Evolutionary conservation across 2,329 filamentous ascomycete genomes (phyloP).

Genomic region (Aspergillus sp.): DNA sequence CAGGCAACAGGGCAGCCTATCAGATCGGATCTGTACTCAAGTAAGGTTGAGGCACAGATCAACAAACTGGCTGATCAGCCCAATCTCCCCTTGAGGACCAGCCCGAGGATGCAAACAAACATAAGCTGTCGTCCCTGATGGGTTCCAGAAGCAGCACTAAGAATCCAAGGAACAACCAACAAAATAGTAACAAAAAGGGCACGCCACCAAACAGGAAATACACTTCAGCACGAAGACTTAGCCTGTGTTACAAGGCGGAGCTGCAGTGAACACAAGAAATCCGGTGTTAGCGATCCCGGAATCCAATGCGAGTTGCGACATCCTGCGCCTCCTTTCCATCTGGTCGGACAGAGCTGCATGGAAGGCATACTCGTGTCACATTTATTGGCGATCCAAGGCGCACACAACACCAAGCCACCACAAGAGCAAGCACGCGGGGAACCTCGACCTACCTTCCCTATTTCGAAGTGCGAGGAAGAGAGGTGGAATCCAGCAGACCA

Average conservation of each 20-base stretch:
- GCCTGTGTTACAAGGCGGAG: background rate
- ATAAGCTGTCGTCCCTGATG: background rate
- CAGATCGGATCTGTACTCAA: background rate
- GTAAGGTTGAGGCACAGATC: background rate
- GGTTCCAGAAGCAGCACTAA: background rate
- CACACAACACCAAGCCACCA: background rate
- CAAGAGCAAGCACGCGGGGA: constrained; percentile 1
- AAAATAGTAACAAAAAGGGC: background rate
- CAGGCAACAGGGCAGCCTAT: constrained; percentile 1
- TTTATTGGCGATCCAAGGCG: background rate
- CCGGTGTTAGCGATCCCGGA: background rate
- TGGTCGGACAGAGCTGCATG: constrained; percentile 6
- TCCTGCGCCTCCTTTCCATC: constrained; percentile 1
- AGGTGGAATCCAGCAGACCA: background rate
- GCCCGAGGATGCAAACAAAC: background rate
- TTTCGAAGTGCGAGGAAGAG: background rate
- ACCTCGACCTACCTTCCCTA: background rate
- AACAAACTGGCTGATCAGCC: background rate
- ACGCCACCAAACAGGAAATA: background rate
- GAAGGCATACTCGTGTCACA: background rate
- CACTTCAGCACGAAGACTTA: background rate
- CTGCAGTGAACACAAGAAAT: constrained; percentile 5
- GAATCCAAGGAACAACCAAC: background rate
- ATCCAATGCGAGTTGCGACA: background rate
- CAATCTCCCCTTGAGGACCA: background rate